Conservation (phyloP, 106 monocot species). For the Apostasia shenzhenica region DNA sequence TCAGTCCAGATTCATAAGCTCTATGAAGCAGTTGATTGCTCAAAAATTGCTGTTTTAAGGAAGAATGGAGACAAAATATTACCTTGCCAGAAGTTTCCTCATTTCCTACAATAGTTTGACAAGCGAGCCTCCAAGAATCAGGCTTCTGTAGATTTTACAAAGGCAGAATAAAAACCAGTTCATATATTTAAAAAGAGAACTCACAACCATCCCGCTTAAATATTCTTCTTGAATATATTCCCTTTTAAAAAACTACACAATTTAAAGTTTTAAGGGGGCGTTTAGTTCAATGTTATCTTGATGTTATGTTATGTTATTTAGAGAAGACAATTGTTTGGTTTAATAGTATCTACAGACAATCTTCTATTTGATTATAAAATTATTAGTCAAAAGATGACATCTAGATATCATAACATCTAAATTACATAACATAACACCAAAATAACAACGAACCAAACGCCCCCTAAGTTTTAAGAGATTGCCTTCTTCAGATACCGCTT, state of each 20-base stretch:
- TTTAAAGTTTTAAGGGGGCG: background rate
- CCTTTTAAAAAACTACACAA: background rate
- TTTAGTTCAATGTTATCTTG: too few relatives aligned
- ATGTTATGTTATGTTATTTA: too few relatives aligned
- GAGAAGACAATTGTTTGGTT: too few relatives aligned
- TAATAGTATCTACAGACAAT: background rate
- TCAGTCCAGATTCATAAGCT: background rate
- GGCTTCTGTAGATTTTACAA: conserved; percentile 52
- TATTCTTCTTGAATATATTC: background rate
- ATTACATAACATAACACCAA: too few relatives aligned
- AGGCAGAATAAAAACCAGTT: background rate
- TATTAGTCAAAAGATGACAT: too few relatives aligned
- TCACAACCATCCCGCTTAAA: too few relatives aligned
- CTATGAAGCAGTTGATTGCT: background rate
- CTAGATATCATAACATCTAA: too few relatives aligned
- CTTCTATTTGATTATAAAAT: too few relatives aligned
- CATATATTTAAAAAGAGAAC: background rate
- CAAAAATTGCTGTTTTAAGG: background rate
- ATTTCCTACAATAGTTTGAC: conserved; percentile 91
- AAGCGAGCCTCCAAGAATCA: conserved; percentile 90
- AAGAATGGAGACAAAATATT: background rate
- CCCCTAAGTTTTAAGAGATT: conserved; percentile 1
- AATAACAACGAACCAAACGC: too few relatives aligned
- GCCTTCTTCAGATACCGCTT: conserved; percentile 78
- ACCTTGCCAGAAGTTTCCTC: conserved; percentile 91